Percentiles rank a stretch among this genome's conserved stretches.
Conservation (phyloP, 768 basidiomycete species). For the Tylopilus vinaceipallidus region DNA sequence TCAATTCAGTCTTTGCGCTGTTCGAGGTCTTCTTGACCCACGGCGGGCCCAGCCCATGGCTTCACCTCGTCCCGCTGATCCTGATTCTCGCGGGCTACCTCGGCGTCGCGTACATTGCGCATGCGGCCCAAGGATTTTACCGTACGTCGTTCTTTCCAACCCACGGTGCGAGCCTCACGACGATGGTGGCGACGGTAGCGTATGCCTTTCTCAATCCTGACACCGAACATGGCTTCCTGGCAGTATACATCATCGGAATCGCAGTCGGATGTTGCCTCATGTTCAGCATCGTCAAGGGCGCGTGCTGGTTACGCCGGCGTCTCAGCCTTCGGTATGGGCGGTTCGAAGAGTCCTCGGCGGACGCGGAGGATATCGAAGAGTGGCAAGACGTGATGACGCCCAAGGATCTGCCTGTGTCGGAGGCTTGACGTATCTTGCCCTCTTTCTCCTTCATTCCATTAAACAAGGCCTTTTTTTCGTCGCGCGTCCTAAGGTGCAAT, state of each 20-base stretch:
- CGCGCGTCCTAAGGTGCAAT: not conserved
- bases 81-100: constrained; percentile 56
- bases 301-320: constrained; percentile 39
- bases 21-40: constrained; percentile 60
- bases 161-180: no score
- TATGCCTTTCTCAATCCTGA: constrained; percentile 65
- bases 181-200: constrained; percentile 46
- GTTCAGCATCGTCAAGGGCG: constrained; percentile 47
- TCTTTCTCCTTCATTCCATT: not conserved
- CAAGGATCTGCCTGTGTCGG: constrained; percentile 13
- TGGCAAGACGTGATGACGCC: constrained; percentile 42
- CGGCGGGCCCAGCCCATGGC: constrained; percentile 50
- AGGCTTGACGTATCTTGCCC: constrained; percentile 3
- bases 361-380: constrained; percentile 36
- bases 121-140: constrained; percentile 61
- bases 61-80: constrained; percentile 44
- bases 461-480: not conserved
- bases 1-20: constrained; percentile 57
- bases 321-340: constrained; percentile 21
- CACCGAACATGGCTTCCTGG: constrained; percentile 42
- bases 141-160: constrained; percentile 41
- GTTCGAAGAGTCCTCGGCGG: constrained; percentile 3
- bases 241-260: constrained; percentile 64
- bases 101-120: constrained; percentile 66
- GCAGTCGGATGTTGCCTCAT: constrained; percentile 47